Evolutionary conservation across 2,329 filamentous ascomycete species (phyloP), one percentile per base, ranked within the genome.

Genomic region (Cercospora sp.): DNA sequence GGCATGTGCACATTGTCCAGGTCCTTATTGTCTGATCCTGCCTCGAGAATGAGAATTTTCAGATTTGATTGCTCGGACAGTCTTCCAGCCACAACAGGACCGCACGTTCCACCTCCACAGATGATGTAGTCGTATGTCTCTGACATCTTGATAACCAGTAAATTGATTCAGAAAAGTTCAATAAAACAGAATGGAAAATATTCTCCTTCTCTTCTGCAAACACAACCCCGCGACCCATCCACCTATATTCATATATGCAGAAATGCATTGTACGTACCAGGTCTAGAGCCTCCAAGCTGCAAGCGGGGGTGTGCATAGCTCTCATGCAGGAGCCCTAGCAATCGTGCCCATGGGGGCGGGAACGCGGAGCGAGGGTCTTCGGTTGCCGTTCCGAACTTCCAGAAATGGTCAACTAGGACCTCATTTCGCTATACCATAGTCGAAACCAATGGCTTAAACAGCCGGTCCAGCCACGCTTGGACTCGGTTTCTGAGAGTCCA

Each of bases 1-100:
- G 79, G 72, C 82, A 83, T 83, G 63, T 83, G 81, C 13, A 82
- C 80, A 77, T 82, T 82, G 43, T 83, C 81, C 53, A 82, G 72
- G 37, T 81, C 79, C 64, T 78, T 78, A 67, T 71, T 75, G 63
- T 72, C 69, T 6, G 69, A 65, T 10, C 74, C 74, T 51, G 74
- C 73, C 40, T 76, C 74, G 5, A 76, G 45, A n/a, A 76, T 68
- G 10, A 76, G 69, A 34, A 76, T 69, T 49, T 62, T 72, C 13
- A 71, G 65, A 34, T 73, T 74, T 16, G 70, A 67, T 40, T 76
- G 70, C 32, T 76, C 74, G 12, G 74, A 72, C 55, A 76, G 55
- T 62, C 74, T 71, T 21, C 70, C 69, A 24, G 74, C 74, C 18
- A 75, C 69, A 13, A 74, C 72, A 24, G 69, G 70, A 18, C 73